Evolutionary conservation across 345 rosid genomes (phyloP).

Genomic region (Linum usitatissimum): DNA sequence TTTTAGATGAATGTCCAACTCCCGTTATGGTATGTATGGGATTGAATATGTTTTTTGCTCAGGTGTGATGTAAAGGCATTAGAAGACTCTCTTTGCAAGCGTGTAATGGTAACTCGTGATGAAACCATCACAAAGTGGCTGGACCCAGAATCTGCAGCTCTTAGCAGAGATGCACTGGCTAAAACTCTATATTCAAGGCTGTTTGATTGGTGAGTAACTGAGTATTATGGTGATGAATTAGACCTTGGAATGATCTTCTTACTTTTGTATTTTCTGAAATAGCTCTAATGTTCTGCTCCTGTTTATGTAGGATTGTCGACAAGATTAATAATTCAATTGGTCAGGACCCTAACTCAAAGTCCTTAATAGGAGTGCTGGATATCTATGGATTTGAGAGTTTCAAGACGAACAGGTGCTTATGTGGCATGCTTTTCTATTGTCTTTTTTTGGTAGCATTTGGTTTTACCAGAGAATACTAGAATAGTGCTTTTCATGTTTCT

Average conservation of each 20-base stretch:
- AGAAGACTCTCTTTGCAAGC: conserved; percentile 97
- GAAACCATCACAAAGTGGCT: conserved; percentile 94
- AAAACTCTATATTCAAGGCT: conserved; percentile 83
- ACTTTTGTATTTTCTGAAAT: conserved; percentile 9
- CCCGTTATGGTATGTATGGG: neutral
- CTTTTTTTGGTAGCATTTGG: conserved; percentile 27
- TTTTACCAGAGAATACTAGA: conserved; percentile 19
- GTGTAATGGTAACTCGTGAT: conserved; percentile 94
- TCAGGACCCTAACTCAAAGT: conserved; percentile 86
- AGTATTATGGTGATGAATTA: conserved; percentile 16
- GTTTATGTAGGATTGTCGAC: conserved; percentile 72
- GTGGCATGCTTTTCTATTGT: conserved; percentile 50
- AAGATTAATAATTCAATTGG: conserved; percentile 89
- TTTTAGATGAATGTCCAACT: neutral
- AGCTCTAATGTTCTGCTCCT: conserved; percentile 11
- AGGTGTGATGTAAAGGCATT: conserved; percentile 87
- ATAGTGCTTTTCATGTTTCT: conserved; percentile 7
- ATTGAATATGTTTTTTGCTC: conserved; percentile 12
- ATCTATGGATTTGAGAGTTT: conserved; percentile 99
- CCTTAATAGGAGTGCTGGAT: conserved; percentile 91
- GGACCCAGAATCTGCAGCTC: conserved; percentile 80
- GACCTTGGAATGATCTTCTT: conserved; percentile 3
- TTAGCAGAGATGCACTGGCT: conserved; percentile 94
- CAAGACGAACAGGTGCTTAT: conserved; percentile 99
- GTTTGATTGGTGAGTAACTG: conserved; percentile 96